phyloP scores from a whole-genome alignment of 345 rosid genomes.

The Durio zibethinus region DNA sequence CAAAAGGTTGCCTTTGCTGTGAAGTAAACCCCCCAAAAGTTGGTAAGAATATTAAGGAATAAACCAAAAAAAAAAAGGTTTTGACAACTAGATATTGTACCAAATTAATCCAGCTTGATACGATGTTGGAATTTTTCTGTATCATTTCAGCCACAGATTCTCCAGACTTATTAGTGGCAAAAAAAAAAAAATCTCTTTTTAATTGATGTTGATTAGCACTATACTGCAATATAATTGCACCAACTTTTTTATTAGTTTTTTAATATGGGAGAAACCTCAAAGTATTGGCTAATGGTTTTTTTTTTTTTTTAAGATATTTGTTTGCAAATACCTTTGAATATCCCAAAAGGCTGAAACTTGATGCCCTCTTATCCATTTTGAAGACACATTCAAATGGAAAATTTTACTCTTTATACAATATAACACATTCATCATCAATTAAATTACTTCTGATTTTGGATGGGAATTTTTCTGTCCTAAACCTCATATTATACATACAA shows the following conservation, averaged over 20 bases:
- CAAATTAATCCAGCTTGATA: not conserved
- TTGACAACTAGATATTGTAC: not conserved
- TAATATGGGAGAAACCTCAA: not conserved
- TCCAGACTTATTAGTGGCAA: not conserved
- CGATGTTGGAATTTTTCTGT: not conserved
- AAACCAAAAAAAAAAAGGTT: not conserved
- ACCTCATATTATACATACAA: not conserved
- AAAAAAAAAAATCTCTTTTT: not conserved
- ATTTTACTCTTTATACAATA: not conserved
- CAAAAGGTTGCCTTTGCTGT: not conserved
- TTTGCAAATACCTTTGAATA: not conserved
- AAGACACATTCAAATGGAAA: not conserved
- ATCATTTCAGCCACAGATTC: slow-evolving; percentile 3
- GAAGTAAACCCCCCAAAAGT: not conserved
- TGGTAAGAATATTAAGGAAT: not conserved
- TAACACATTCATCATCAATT: too few species aligned
- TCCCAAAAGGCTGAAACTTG: not conserved
- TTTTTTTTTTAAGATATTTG: not conserved
- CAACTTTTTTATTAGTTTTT: not conserved
- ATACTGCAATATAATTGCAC: not conserved
- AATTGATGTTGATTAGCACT: slow-evolving; percentile 21
- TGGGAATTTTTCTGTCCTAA: too few species aligned
- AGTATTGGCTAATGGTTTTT: not conserved
- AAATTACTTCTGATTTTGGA: too few species aligned
- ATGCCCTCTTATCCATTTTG: not conserved